Evolutionary conservation across 2,329 filamentous ascomycete species (phyloP).

Genomic region (Didymella lethalis): DNA sequence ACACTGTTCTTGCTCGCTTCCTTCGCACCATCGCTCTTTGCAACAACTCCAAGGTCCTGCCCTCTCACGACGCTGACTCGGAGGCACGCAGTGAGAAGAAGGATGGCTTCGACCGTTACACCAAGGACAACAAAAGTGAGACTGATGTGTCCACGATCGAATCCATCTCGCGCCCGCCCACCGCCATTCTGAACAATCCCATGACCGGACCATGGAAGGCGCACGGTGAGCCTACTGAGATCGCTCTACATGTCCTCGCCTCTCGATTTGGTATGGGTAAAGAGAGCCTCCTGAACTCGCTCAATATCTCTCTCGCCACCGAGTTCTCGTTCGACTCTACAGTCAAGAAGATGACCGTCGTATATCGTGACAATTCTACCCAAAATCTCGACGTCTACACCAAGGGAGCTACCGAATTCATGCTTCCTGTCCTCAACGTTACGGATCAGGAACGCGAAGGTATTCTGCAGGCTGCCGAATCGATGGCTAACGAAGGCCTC

Average conservation of each 20-base stretch:
- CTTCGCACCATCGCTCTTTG: slow-evolving; percentile 51
- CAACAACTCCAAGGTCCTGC: slow-evolving; percentile 50
- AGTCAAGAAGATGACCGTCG: slow-evolving; percentile 52
- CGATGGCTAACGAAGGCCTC: slow-evolving; percentile 50
- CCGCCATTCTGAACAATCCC: slow-evolving; percentile 31
- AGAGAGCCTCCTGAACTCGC: slow-evolving; percentile 36
- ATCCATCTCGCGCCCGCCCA: slow-evolving; percentile 41
- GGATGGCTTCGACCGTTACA: slow-evolving; percentile 48
- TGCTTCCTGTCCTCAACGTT: slow-evolving; percentile 44
- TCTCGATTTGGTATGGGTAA: slow-evolving; percentile 50
- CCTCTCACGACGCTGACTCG: slow-evolving; percentile 36
- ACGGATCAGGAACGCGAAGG: slow-evolving; percentile 40
- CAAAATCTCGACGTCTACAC: slow-evolving; percentile 47
- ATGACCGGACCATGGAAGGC: slow-evolving; percentile 43
- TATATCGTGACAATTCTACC: slow-evolving; percentile 45
- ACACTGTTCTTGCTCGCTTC: slow-evolving; percentile 38
- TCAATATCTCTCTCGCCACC: slow-evolving; percentile 43
- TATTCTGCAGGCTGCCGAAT: slow-evolving; percentile 43
- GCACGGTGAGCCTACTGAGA: slow-evolving; percentile 51
- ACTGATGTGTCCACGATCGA: slow-evolving; percentile 45
- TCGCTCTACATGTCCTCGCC: slow-evolving; percentile 52
- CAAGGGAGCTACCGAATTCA: slow-evolving; percentile 51
- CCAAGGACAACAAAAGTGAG: slow-evolving; percentile 41
- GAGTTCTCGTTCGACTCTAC: slow-evolving; percentile 53
- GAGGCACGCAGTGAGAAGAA: slow-evolving; percentile 62